A percentile compares a stretch with the other conserved stretches of the same genome.
phyloP scores from a whole-genome alignment of 2,329 filamentous ascomycete genomes.

The Aspergillus neoniger region DNA sequence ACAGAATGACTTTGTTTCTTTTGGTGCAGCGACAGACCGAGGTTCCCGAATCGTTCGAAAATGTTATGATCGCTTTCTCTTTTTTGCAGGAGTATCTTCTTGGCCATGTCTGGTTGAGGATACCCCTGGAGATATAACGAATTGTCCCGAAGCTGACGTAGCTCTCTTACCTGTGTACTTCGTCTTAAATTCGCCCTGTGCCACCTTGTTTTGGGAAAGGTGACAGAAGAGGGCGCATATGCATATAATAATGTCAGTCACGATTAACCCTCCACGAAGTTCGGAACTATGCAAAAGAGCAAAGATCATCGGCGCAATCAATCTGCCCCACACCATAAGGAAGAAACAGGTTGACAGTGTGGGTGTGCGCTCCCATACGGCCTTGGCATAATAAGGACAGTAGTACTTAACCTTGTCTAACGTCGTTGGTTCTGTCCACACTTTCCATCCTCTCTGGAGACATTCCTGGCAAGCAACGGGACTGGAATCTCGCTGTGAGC shows the following conservation, averaged over 20 bases:
- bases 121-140: background rate
- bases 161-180: background rate
- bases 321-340: background rate
- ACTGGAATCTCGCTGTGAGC: background rate
- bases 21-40: no score
- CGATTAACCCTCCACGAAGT: no score
- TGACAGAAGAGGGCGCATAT: background rate
- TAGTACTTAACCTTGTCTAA: constrained; percentile 8
- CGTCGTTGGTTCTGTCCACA: constrained; percentile 8
- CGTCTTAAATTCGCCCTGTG: background rate
- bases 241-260: background rate
- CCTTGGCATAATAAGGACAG: constrained; percentile 8
- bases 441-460: constrained; percentile 18
- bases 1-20: no score
- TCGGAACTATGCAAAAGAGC: background rate
- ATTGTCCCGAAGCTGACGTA: background rate
- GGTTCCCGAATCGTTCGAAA: no score
- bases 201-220: background rate
- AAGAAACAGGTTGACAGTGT: background rate
- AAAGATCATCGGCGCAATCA: background rate
- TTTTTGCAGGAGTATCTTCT: background rate
- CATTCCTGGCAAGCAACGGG: constrained; percentile 15
- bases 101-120: background rate
- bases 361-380: background rate
- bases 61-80: background rate